Evolutionary conservation across 345 rosid species (phyloP).

Genomic region (Eutrema heterophyllum): DNA sequence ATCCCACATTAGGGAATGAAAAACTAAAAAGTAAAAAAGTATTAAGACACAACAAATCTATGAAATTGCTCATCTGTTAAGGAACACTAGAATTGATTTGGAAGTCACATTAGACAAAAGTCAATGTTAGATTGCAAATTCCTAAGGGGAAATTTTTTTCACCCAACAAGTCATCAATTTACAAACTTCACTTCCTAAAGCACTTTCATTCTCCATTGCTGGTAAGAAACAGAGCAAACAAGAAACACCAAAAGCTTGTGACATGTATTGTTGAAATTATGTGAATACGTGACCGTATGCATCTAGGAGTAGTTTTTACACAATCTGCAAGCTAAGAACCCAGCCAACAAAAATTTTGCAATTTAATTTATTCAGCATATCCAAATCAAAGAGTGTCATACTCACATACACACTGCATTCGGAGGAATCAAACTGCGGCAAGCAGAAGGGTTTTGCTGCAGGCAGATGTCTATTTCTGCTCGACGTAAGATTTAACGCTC

Average conservation of each 20-base stretch:
- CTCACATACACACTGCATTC: constrained; percentile 3
- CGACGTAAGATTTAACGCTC: constrained; percentile 61
- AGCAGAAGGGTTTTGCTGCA: neutral
- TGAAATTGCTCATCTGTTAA: constrained; percentile 48
- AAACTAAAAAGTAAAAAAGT: neutral
- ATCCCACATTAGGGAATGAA: neutral
- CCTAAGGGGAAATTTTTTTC: neutral
- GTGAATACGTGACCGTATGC: neutral
- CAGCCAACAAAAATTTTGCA: neutral
- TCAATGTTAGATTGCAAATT: constrained; percentile 15
- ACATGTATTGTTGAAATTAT: neutral
- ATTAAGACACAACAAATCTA: neutral
- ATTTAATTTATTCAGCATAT: constrained; percentile 4
- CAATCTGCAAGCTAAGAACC: constrained; percentile 2
- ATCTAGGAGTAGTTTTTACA: neutral
- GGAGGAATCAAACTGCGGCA: neutral
- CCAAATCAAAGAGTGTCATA: neutral
- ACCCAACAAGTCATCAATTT: constrained; percentile 32
- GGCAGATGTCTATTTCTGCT: constrained; percentile 35
- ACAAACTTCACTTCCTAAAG: neutral
- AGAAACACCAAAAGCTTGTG: neutral
- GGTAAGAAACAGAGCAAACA: neutral
- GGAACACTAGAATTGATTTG: constrained; percentile 45
- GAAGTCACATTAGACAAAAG: too few species aligned
- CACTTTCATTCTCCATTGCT: neutral